Percentiles rank a stretch among this genome's conserved stretches.
Conservation (phyloP, 1,139 yeast genomes). For the Meyerozyma sp. region DNA sequence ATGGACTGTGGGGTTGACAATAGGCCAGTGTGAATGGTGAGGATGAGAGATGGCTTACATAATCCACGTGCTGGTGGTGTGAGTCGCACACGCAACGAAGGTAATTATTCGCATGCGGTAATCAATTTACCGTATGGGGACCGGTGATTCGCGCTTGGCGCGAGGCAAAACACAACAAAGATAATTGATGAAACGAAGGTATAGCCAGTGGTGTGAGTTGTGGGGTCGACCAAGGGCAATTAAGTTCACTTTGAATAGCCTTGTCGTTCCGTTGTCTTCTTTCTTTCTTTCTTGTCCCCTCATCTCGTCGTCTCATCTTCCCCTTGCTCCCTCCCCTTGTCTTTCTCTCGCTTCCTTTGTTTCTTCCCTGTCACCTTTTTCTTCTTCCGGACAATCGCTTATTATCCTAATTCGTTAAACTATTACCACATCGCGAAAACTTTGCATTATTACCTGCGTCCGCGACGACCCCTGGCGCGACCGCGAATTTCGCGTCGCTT, state of each 20-base stretch:
- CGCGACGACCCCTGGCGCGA: constrained; percentile 2
- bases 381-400: not conserved
- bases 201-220: too few species aligned
- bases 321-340: too few species aligned
- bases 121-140: not conserved
- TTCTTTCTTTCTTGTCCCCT: not conserved
- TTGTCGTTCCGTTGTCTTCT: not conserved
- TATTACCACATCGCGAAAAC: not conserved
- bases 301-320: too few species aligned
- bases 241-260: not conserved
- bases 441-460: constrained; percentile 1
- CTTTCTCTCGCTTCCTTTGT: not conserved
- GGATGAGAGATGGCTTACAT: not conserved
- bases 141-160: not conserved
- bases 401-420: not conserved
- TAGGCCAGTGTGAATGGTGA: not conserved
- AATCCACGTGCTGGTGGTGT: not conserved
- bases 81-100: not conserved
- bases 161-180: not conserved
- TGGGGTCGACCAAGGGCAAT: too few species aligned
- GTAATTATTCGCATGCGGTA: not conserved
- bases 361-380: not conserved
- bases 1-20: not conserved
- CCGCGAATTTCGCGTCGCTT: constrained; percentile 1
- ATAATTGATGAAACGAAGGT: not conserved